These are phyloP conservation scores for Urtica urens DNA, from an alignment of 306 rosid species.

Conservation along the genomic window DNA sequence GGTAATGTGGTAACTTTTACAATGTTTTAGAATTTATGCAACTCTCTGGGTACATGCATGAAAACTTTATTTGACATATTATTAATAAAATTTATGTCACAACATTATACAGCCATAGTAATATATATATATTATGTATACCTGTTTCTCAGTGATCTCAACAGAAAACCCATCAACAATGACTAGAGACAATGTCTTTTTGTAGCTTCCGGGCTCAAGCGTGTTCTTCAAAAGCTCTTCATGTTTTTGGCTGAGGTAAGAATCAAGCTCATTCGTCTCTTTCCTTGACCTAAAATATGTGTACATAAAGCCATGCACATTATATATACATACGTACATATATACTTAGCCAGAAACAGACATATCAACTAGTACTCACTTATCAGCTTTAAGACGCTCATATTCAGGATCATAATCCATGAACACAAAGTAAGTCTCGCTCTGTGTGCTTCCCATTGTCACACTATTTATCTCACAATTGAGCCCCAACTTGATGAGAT, in stretches of 20 bases:
- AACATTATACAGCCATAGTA: no score
- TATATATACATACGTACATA: neutral
- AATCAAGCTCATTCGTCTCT: constrained; percentile 52
- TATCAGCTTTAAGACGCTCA: constrained; percentile 54
- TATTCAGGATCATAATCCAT: constrained; percentile 85
- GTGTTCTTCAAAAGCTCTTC: constrained; percentile 53
- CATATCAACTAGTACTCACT: constrained; percentile 30
- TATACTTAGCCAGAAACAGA: no score
- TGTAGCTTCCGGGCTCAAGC: constrained; percentile 57
- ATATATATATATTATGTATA: no score
- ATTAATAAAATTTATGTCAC: no score
- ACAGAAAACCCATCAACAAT: constrained; percentile 82
- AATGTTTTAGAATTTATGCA: no score
- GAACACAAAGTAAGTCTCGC: constrained; percentile 69
- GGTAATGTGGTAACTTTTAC: no score
- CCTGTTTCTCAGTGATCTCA: constrained; percentile 61
- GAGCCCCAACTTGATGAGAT: no score
- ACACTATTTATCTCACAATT: neutral
- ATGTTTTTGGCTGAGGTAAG: constrained; percentile 67
- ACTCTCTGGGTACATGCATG: no score
- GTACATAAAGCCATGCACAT: neutral
- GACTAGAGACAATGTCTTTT: constrained; percentile 56
- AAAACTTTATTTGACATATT: no score
- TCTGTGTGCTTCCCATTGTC: constrained; percentile 34
- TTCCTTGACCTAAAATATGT: constrained; percentile 24